A percentile compares a stretch with the other conserved stretches of the same genome.
These are phyloP conservation scores for Chlamydomonas sp. DNA, from an alignment of 139 green algal species.

Conservation along the genomic window DNA sequence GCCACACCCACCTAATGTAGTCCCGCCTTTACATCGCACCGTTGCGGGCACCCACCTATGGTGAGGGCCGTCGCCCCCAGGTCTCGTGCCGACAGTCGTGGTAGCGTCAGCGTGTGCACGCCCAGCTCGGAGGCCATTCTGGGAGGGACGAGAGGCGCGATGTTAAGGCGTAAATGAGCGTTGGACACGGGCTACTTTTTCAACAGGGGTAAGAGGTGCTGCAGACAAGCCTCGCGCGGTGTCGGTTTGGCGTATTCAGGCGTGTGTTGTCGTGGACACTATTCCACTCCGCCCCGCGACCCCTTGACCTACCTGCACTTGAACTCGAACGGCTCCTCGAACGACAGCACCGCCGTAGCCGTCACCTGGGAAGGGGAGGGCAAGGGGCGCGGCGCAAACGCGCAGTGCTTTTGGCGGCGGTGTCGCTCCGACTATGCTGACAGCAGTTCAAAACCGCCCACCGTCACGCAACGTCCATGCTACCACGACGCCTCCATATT, in stretches of 20 bases:
- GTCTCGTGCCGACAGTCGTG: neutral
- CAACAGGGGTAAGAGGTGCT: neutral
- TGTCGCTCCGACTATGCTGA: neutral
- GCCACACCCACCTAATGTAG: no score
- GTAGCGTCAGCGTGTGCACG: constrained; percentile 51
- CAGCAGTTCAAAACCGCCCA: neutral
- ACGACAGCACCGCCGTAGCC: constrained; percentile 27
- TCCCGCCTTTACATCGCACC: neutral
- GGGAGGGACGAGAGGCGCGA: neutral
- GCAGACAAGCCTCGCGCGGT: neutral
- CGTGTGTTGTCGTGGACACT: neutral
- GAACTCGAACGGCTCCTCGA: constrained; percentile 57
- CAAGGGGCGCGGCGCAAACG: no score
- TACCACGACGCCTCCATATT: no score
- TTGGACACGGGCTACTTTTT: neutral
- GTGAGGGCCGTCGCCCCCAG: constrained; percentile 35
- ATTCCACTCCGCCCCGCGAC: neutral
- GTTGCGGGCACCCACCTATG: constrained; percentile 3
- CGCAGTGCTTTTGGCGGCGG: no score
- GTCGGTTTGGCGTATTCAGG: neutral
- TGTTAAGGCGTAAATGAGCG: neutral
- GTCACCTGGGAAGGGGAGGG: constrained; percentile 7
- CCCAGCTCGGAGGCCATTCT: constrained; percentile 47
- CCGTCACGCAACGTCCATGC: neutral
- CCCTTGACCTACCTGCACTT: constrained; percentile 32